phyloP scores from a whole-genome alignment of 371 early-diverging fungal species.

The Parasitella parasitica region DNA sequence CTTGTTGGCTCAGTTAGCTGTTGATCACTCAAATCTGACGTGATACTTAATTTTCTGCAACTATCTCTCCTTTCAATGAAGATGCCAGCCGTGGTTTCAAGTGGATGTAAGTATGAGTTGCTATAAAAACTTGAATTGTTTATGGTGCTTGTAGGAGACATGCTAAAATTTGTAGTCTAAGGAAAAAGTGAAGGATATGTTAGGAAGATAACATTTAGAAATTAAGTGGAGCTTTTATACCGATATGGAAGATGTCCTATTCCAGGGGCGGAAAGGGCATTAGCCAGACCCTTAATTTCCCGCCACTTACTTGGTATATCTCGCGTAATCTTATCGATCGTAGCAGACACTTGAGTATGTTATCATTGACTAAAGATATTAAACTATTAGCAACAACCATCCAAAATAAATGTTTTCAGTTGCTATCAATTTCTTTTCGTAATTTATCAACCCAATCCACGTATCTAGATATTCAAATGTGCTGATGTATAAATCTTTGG shows the following conservation, averaged over 20 bases:
- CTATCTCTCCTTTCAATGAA: conserved; percentile 2
- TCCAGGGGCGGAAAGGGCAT: conserved; percentile 13
- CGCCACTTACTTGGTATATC: background rate
- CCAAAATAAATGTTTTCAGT: too few relatives aligned
- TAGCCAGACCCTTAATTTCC: conserved; percentile 19
- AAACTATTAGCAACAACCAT: background rate
- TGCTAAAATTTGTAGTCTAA: background rate
- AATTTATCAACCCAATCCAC: too few relatives aligned
- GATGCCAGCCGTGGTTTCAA: background rate
- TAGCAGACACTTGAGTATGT: background rate
- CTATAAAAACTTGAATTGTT: background rate
- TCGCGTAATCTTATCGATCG: conserved; percentile 4
- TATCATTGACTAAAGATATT: background rate
- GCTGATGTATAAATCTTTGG: background rate
- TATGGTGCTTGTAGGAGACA: conserved; percentile 2
- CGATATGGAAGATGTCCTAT: background rate
- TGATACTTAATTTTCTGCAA: conserved; percentile 6
- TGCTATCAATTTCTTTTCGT: too few relatives aligned
- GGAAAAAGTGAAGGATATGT: background rate
- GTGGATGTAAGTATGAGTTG: conserved; percentile 4
- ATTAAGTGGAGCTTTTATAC: background rate
- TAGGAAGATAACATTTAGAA: background rate
- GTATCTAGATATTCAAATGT: background rate
- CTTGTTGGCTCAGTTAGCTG: background rate
- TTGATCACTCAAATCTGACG: conserved; percentile 12